Evolutionary conservation across 176 grass and related monocot species (phyloP).

Genomic region (Ensete glaucum): DNA sequence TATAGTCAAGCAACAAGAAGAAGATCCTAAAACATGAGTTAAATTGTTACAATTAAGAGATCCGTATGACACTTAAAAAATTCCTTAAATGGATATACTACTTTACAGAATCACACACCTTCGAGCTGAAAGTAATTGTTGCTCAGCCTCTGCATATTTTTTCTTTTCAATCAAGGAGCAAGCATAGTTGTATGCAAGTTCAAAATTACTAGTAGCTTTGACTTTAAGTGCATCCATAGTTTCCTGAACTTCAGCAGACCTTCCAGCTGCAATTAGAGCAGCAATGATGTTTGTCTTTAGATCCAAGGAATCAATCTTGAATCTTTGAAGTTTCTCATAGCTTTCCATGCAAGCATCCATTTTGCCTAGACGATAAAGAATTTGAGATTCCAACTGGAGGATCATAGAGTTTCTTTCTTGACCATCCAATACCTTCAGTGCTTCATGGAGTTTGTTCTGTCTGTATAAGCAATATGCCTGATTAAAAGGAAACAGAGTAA

Average conservation of each 20-base stretch:
- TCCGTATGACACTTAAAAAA: too few species aligned
- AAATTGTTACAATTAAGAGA: too few species aligned
- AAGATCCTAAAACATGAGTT: too few species aligned
- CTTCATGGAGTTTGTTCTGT: conserved; percentile 88
- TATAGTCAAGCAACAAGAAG: too few species aligned
- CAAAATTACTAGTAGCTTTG: conserved; percentile 57
- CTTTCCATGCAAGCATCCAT: conserved; percentile 81
- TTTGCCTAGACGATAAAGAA: conserved; percentile 73
- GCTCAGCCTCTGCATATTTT: conserved; percentile 76
- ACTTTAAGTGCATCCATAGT: conserved; percentile 57
- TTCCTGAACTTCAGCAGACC: conserved; percentile 55
- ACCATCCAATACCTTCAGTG: conserved; percentile 46
- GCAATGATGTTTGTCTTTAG: conserved; percentile 76
- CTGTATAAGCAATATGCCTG: conserved; percentile 95
- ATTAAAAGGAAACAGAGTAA: conserved; percentile 6
- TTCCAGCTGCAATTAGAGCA: conserved; percentile 68
- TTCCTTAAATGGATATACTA: too few species aligned
- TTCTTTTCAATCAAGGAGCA: conserved; percentile 77
- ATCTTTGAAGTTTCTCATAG: conserved; percentile 77
- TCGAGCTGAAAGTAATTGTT: conserved; percentile 62
- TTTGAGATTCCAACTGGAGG: conserved; percentile 90
- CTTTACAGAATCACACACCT: conserved; percentile 33
- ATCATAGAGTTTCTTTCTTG: conserved; percentile 52
- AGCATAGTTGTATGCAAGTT: conserved; percentile 80
- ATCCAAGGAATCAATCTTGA: conserved; percentile 70